phyloP scores from a whole-genome alignment of 106 monocot species.

The Vanilla planifolia region DNA sequence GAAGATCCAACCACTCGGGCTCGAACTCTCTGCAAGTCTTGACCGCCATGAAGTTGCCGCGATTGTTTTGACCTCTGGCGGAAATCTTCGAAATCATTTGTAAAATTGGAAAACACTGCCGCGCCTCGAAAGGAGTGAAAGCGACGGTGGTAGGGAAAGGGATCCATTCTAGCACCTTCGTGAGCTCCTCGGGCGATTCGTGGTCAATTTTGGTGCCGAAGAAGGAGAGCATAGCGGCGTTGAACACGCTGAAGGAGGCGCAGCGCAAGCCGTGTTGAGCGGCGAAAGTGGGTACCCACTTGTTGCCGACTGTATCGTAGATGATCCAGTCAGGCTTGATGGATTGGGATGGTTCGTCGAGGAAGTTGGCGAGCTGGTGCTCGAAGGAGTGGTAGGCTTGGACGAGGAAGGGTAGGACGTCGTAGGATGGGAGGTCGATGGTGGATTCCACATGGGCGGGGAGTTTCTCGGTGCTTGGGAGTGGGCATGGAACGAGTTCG shows the following conservation, averaged over 20 bases:
- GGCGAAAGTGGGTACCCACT: slow-evolving; percentile 9
- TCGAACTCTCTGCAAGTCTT: slow-evolving; percentile 21
- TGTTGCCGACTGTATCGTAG: slow-evolving; percentile 9
- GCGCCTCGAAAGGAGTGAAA: slow-evolving; percentile 8
- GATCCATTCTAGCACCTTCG: slow-evolving; percentile 3
- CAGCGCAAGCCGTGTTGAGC: neutral
- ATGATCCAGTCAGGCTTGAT: slow-evolving; percentile 18
- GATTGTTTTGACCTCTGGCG: neutral
- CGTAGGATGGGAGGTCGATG: slow-evolving; percentile 14
- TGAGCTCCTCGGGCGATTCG: slow-evolving; percentile 13
- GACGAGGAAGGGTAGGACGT: neutral
- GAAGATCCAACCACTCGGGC: slow-evolving; percentile 9
- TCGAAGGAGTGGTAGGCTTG: slow-evolving; percentile 10
- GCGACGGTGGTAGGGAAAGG: slow-evolving; percentile 14
- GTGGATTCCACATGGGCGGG: slow-evolving; percentile 4
- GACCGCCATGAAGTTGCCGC: slow-evolving; percentile 4
- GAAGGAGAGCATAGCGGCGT: slow-evolving; percentile 6
- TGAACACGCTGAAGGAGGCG: slow-evolving; percentile 9
- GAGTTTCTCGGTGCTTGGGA: slow-evolving; percentile 2
- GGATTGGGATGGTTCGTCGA: neutral
- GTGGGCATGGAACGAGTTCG: neutral
- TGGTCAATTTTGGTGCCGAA: neutral
- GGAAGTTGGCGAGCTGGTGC: slow-evolving; percentile 2
- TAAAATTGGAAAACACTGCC: neutral
- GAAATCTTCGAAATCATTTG: neutral